A percentile compares a stretch with the other conserved stretches of the same genome.
phyloP scores from a whole-genome alignment of 148 eudicot species.

The Gaultheria prostrata region DNA sequence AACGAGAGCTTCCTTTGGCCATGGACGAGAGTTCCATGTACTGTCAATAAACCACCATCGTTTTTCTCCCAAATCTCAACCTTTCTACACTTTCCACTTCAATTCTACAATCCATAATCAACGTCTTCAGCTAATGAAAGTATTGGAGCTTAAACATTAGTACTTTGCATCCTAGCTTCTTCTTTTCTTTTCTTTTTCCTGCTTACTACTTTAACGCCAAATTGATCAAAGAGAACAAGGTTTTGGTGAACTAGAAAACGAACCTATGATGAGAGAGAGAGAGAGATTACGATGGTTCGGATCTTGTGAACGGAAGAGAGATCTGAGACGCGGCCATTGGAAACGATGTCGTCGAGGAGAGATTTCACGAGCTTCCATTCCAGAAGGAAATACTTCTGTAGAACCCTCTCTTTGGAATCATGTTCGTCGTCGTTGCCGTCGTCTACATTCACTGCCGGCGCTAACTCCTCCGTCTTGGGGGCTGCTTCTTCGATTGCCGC shows the following conservation, averaged over 20 bases:
- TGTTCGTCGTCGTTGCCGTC: slow-evolving; percentile 69
- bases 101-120: no score
- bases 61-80: no score
- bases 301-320: slow-evolving; percentile 65
- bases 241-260: background rate
- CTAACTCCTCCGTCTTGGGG: slow-evolving; percentile 14
- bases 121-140: no score
- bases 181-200: no score
- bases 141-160: background rate
- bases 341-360: slow-evolving; percentile 69
- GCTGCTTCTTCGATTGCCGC: slow-evolving; percentile 17
- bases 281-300: slow-evolving; percentile 59
- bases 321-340: slow-evolving; percentile 54
- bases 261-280: background rate
- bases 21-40: no score
- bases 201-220: background rate
- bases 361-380: slow-evolving; percentile 85
- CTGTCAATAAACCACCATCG: no score
- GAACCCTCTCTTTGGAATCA: slow-evolving; percentile 59
- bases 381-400: slow-evolving; percentile 64
- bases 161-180: no score
- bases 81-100: no score
- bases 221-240: background rate
- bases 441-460: slow-evolving; percentile 18
- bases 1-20: no score